phyloP scores from a whole-genome alignment of 164 flowering plant species.

The Berberis thunbergii region DNA sequence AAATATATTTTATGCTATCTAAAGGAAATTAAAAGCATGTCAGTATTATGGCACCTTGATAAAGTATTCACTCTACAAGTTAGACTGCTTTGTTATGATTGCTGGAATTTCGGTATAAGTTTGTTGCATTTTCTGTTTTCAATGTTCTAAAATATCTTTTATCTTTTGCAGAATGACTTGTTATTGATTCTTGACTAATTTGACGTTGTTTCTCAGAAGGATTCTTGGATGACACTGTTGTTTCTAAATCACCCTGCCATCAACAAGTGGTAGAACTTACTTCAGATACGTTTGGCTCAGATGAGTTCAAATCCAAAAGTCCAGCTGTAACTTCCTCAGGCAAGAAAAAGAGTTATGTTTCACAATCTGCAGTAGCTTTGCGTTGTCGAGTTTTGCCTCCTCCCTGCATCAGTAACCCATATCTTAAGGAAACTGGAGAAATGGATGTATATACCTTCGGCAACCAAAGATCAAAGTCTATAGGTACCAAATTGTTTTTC shows the following conservation, averaged over 20 bases:
- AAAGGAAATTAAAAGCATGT: too few relatives aligned
- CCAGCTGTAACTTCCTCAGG: conserved; percentile 14
- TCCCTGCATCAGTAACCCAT: conserved; percentile 84
- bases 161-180: too few relatives aligned
- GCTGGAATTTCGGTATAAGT: too few relatives aligned
- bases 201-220: conserved; percentile 20
- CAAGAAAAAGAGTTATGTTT: conserved; percentile 47
- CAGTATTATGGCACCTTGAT: too few relatives aligned
- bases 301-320: conserved; percentile 27
- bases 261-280: conserved; percentile 28
- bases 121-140: too few relatives aligned
- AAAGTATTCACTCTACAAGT: too few relatives aligned
- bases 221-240: conserved; percentile 16
- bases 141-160: too few relatives aligned
- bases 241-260: conserved; percentile 22
- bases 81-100: too few relatives aligned
- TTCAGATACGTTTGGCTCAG: conserved; percentile 24
- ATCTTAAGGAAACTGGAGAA: conserved; percentile 36
- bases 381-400: conserved; percentile 93
- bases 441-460: conserved; percentile 53
- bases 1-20: too few relatives aligned
- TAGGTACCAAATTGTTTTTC: conserved; percentile 36
- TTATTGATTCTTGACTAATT: neutral
- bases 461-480: conserved; percentile 58
- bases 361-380: conserved; percentile 86